Evolutionary conservation across 176 grass and related monocot species (phyloP).

Genomic region (Zoysia japonica): DNA sequence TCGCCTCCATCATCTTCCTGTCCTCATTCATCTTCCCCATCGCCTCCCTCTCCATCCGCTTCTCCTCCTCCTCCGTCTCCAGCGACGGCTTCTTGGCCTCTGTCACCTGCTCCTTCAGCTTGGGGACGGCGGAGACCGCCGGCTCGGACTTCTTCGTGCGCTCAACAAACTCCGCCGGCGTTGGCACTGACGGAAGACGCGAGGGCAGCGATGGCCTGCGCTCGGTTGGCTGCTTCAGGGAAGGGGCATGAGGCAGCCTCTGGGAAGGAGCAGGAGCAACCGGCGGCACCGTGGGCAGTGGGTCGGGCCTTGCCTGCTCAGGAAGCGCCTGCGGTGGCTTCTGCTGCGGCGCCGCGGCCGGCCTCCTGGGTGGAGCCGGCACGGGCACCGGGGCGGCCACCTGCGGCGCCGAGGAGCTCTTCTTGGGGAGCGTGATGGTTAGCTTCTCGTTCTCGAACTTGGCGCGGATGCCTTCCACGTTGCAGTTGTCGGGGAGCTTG

Average conservation of each 20-base stretch:
- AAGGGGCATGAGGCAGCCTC: background rate
- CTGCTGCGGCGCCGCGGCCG: background rate
- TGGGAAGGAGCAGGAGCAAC: background rate
- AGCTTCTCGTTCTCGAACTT: conserved; percentile 72
- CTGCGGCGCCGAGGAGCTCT: background rate
- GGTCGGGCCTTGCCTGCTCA: background rate
- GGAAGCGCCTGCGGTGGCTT: background rate
- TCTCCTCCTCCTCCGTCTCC: conserved; percentile 15
- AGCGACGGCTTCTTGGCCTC: background rate
- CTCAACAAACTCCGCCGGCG: background rate
- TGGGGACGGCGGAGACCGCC: background rate
- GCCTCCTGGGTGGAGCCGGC: background rate
- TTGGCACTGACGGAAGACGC: conserved; percentile 13
- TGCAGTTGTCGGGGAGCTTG: conserved; percentile 48
- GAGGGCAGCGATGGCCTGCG: conserved; percentile 13
- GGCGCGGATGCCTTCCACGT: conserved; percentile 54
- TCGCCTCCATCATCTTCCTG: background rate
- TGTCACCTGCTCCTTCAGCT: background rate
- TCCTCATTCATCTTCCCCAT: background rate
- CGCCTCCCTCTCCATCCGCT: background rate
- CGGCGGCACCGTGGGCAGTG: background rate
- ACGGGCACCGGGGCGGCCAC: background rate
- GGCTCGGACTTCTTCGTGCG: background rate
- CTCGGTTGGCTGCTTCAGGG: conserved; percentile 8
- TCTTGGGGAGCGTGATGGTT: conserved; percentile 64